A percentile compares a stretch with the other conserved stretches of the same genome.
Evolutionary conservation across 306 rosid genomes (phyloP).

Genomic region (Boehmeria nivea): DNA sequence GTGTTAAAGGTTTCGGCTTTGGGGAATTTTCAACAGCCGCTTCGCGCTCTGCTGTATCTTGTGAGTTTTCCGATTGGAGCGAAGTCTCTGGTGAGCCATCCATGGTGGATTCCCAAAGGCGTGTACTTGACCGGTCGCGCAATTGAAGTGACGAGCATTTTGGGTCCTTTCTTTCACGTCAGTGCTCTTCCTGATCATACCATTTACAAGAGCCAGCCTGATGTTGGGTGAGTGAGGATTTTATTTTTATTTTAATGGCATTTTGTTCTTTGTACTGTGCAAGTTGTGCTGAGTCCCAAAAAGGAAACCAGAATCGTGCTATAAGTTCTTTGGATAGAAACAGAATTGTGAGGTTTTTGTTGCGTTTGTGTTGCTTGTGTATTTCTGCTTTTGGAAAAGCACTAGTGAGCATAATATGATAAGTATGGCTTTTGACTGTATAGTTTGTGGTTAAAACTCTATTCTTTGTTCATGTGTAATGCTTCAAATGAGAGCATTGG

Average conservation of each 20-base stretch:
- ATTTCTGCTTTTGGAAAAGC: no score
- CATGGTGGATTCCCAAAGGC: slow-evolving; percentile 93
- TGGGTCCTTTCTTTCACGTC: slow-evolving; percentile 90
- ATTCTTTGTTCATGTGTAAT: neutral
- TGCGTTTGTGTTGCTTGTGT: no score
- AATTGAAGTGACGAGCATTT: slow-evolving; percentile 93
- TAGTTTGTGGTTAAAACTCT: slow-evolving; percentile 1
- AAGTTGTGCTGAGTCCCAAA: no score
- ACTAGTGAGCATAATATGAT: no score
- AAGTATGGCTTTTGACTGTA: neutral
- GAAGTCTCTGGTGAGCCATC: slow-evolving; percentile 69
- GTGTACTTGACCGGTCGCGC: slow-evolving; percentile 86
- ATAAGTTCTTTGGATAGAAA: no score
- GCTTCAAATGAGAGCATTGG: no score
- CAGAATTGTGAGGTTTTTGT: no score
- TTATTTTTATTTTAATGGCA: neutral
- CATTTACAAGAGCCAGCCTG: slow-evolving; percentile 80
- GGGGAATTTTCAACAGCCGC: slow-evolving; percentile 80
- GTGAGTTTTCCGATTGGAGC: slow-evolving; percentile 83
- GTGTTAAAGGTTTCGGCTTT: slow-evolving; percentile 87
- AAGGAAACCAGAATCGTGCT: no score
- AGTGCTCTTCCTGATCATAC: slow-evolving; percentile 84
- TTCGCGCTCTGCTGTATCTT: slow-evolving; percentile 71
- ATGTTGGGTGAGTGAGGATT: slow-evolving; percentile 74
- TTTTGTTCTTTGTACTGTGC: neutral